Evolutionary conservation across 108 stramenopile species (phyloP).

Genomic region (Pseudonitzschia pungens): DNA sequence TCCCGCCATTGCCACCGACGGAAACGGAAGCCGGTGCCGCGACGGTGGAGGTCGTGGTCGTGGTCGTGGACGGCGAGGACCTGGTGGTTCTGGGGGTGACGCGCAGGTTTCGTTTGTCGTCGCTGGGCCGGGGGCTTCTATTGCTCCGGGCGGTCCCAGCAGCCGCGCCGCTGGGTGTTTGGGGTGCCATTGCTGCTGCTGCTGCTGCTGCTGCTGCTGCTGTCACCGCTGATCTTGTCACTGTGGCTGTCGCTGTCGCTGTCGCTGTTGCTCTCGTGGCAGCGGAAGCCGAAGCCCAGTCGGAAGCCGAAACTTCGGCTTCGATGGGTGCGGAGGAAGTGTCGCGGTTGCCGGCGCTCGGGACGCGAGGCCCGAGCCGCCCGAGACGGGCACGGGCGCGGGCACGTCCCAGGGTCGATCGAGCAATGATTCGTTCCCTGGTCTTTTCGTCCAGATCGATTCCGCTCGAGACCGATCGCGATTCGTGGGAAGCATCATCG

Average conservation of each 20-base stretch:
- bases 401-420: conserved; percentile 21
- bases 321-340: too few species aligned
- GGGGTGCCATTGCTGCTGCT: not conserved
- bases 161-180: not conserved
- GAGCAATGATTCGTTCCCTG: conserved; percentile 21
- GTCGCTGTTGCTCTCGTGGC: too few species aligned
- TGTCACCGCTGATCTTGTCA: not conserved
- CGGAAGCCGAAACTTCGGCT: too few species aligned
- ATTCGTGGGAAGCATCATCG: not conserved
- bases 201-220: not conserved
- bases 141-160: not conserved
- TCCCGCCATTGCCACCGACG: too few species aligned
- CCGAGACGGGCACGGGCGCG: not conserved
- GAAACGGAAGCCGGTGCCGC: not conserved
- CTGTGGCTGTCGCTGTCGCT: not conserved
- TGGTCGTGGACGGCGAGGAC: not conserved
- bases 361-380: not conserved
- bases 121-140: conserved; percentile 17
- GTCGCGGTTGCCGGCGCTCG: not conserved
- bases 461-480: conserved; percentile 18
- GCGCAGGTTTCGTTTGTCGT: conserved; percentile 18
- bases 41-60: not conserved
- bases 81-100: not conserved
- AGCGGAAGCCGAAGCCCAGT: too few species aligned
- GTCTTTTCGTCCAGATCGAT: conserved; percentile 35